Percentiles rank a stretch among this genome's conserved stretches.
phyloP scores from a whole-genome alignment of 495 filamentous ascomycete species.

The Letharia lupina region DNA sequence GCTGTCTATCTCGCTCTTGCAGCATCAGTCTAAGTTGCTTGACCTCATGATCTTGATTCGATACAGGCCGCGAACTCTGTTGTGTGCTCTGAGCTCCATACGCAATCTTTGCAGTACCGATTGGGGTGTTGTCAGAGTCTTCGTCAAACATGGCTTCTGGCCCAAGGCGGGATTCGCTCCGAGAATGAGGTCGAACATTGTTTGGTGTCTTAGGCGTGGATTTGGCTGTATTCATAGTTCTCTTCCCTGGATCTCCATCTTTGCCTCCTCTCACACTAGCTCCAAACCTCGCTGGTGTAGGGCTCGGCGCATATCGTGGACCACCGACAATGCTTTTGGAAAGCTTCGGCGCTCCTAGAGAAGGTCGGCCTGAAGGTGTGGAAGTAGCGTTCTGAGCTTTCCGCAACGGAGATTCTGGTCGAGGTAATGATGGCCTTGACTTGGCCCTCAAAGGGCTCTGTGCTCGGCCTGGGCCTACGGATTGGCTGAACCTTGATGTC shows the following conservation, averaged over 20 bases:
- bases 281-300: conserved; percentile 56
- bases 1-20: conserved; percentile 73
- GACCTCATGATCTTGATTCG: conserved; percentile 57
- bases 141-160: conserved; percentile 38
- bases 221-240: conserved; percentile 28
- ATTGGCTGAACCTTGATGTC: conserved; percentile 38
- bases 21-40: conserved; percentile 57
- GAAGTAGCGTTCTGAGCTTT: conserved; percentile 37
- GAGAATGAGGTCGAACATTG: conserved; percentile 34
- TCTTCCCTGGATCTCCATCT: conserved; percentile 53
- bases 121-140: conserved; percentile 46
- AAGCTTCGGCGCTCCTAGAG: conserved; percentile 42
- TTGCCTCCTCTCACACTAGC: conserved; percentile 47
- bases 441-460: conserved; percentile 64
- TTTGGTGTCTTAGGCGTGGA: conserved; percentile 40
- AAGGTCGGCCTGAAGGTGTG: conserved; percentile 46
- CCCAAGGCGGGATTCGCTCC: conserved; percentile 39
- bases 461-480: conserved; percentile 70
- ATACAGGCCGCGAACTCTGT: conserved; percentile 40
- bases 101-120: conserved; percentile 42
- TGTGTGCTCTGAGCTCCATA: conserved; percentile 32
- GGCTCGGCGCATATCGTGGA: conserved; percentile 52
- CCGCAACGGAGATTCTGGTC: conserved; percentile 74
- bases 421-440: conserved; percentile 67
- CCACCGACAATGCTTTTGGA: conserved; percentile 35